Evolutionary conservation across 768 basidiomycete species (phyloP).

Genomic region (Termitomyces sp.): DNA sequence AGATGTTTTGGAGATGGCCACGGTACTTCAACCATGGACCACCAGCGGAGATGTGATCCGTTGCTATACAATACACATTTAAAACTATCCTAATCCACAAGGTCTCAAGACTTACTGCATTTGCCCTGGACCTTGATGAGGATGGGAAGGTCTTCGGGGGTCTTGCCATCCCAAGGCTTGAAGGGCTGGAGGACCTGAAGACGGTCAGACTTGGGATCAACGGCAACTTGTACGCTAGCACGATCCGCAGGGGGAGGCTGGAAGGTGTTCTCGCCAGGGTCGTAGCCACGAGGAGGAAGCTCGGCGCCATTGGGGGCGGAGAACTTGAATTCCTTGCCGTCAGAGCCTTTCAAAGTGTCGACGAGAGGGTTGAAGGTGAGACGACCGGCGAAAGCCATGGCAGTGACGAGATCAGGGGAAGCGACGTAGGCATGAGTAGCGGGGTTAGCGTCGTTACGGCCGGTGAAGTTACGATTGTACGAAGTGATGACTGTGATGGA

Average conservation of each 20-base stretch:
- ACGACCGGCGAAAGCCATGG: constrained; percentile 91
- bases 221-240: constrained; percentile 79
- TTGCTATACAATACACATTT: constrained; percentile 40
- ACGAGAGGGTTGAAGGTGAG: constrained; percentile 97
- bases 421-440: constrained; percentile 97
- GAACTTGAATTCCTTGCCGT: constrained; percentile 98
- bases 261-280: constrained; percentile 97
- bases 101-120: constrained; percentile 69
- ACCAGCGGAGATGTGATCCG: constrained; percentile 95
- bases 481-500: constrained; percentile 81
- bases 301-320: constrained; percentile 87
- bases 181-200: constrained; percentile 91
- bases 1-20: constrained; percentile 98
- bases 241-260: constrained; percentile 90
- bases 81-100: constrained; percentile 2
- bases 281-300: constrained; percentile 93
- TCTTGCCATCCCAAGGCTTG: constrained; percentile 90
- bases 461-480: constrained; percentile 99
- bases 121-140: constrained; percentile 99
- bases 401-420: constrained; percentile 93
- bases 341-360: constrained; percentile 81
- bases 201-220: constrained; percentile 81
- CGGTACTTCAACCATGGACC: constrained; percentile 99
- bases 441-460: constrained; percentile 99
- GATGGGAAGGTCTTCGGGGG: constrained; percentile 82